These are phyloP conservation scores for Auricularia heimuer DNA, from an alignment of 768 basidiomycete genomes.

Conservation along the genomic window DNA sequence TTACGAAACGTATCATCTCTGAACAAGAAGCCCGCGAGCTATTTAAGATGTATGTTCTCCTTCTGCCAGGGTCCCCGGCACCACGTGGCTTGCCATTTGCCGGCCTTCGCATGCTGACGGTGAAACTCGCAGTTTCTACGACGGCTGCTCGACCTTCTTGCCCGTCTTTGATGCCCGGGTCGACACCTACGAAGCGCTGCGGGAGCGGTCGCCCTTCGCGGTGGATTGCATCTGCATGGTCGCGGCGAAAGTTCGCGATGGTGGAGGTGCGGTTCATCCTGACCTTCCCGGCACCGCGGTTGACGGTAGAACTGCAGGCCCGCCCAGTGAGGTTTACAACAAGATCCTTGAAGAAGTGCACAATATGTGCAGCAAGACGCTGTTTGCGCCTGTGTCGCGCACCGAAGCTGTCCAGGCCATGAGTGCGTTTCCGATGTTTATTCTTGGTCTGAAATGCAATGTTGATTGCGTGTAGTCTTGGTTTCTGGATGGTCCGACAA, in stretches of 20 bases:
- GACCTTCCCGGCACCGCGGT: constrained; percentile 1
- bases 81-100: background rate
- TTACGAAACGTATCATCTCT: constrained; percentile 71
- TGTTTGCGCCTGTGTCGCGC: constrained; percentile 78
- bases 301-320: constrained; percentile 31
- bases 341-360: constrained; percentile 80
- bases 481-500: constrained; percentile 93
- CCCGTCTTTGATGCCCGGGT: constrained; percentile 74
- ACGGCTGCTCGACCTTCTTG: constrained; percentile 85
- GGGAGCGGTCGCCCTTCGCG: constrained; percentile 85
- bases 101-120: background rate
- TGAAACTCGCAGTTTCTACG: constrained; percentile 56
- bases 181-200: constrained; percentile 83
- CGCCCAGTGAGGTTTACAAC: constrained; percentile 61
- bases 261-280: constrained; percentile 52
- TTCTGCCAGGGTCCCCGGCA: background rate
- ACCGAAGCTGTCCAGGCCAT: constrained; percentile 89
- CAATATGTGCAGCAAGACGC: constrained; percentile 69
- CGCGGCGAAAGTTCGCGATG: constrained; percentile 81
- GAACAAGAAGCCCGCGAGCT: constrained; percentile 80
- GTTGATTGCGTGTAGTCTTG: constrained; percentile 42
- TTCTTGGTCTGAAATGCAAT: background rate
- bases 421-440: constrained; percentile 44
- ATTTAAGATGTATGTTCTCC: constrained; percentile 61
- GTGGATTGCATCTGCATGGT: constrained; percentile 92